phyloP scores from a whole-genome alignment of 805 yeast genomes.

The Nakazawaea holstii region DNA sequence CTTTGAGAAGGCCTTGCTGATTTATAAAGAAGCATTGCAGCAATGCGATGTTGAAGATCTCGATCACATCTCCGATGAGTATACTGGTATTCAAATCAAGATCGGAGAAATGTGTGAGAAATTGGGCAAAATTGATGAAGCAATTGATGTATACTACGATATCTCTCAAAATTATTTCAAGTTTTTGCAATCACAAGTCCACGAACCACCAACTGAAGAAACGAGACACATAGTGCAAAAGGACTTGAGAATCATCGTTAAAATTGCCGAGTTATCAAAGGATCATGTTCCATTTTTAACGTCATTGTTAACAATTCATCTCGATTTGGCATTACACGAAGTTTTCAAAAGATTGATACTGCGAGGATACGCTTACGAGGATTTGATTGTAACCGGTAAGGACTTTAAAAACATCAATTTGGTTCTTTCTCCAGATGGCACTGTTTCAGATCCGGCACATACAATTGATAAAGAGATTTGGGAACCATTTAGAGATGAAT shows the following conservation, averaged over 20 bases:
- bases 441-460: constrained; percentile 22
- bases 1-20: constrained; percentile 60
- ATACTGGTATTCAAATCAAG: constrained; percentile 86
- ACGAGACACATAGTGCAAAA: constrained; percentile 63
- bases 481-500: constrained; percentile 74
- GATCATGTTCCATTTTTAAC: constrained; percentile 21
- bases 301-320: constrained; percentile 13
- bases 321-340: constrained; percentile 8
- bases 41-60: constrained; percentile 52
- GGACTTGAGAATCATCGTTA: constrained; percentile 64
- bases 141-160: constrained; percentile 63
- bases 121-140: constrained; percentile 55
- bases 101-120: constrained; percentile 83
- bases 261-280: constrained; percentile 53
- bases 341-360: constrained; percentile 17
- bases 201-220: constrained; percentile 30
- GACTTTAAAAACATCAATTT: constrained; percentile 8
- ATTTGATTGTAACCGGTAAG: constrained; percentile 32
- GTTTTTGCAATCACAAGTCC: constrained; percentile 32
- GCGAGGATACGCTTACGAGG: constrained; percentile 38
- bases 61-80: constrained; percentile 65
- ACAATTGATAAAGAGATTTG: constrained; percentile 38
- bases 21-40: constrained; percentile 70
- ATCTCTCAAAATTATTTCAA: constrained; percentile 54
- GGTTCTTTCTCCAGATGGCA: constrained; percentile 2